phyloP scores from a whole-genome alignment of 495 filamentous ascomycete genomes.

The Clavariopsis aquatica region DNA sequence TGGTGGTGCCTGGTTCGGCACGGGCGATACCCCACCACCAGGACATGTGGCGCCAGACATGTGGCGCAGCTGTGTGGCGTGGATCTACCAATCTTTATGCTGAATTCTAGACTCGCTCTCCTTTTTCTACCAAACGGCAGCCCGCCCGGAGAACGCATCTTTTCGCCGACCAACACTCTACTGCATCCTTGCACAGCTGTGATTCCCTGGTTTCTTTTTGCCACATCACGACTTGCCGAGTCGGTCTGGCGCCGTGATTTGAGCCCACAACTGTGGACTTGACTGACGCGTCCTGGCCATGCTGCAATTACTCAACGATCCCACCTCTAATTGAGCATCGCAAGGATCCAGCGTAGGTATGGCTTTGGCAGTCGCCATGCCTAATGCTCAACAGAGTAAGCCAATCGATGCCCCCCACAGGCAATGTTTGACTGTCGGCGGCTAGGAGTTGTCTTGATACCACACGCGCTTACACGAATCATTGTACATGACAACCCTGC shows the following conservation, averaged over 20 bases:
- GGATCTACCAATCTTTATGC: background rate
- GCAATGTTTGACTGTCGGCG: too few species aligned
- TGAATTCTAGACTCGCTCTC: background rate
- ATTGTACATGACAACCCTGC: too few species aligned
- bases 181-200: background rate
- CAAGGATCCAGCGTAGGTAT: background rate
- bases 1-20: constrained; percentile 5
- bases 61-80: background rate
- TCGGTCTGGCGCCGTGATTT: background rate
- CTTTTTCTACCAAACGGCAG: background rate
- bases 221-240: background rate
- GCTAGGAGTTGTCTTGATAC: too few species aligned
- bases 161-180: background rate
- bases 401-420: too few species aligned
- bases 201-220: background rate
- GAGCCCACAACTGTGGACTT: background rate
- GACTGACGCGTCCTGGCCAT: background rate
- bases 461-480: too few species aligned
- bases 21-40: background rate
- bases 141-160: background rate
- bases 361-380: too few species aligned
- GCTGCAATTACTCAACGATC: background rate
- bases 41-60: background rate
- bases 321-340: background rate
- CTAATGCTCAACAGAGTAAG: too few species aligned